A percentile compares a stretch with the other conserved stretches of the same genome.
These are phyloP conservation scores for Westerdykella sp. DNA, from an alignment of 2,329 filamentous ascomycete species.

Conservation along the genomic window DNA sequence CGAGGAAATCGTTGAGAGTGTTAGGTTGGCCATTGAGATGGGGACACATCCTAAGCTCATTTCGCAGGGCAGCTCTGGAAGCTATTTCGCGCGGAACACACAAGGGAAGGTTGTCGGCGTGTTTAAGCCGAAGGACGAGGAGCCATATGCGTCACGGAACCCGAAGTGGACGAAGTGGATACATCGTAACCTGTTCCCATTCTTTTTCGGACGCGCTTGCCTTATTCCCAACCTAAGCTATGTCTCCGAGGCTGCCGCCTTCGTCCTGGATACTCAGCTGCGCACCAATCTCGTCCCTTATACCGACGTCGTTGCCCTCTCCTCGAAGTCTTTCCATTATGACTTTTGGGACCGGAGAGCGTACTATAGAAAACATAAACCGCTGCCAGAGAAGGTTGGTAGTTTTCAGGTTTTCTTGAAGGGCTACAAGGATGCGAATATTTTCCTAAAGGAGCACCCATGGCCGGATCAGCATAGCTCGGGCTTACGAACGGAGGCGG, in stretches of 20 bases:
- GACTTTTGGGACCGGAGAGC: constrained; percentile 93
- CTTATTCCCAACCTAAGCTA: constrained; percentile 97
- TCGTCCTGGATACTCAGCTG: constrained; percentile 85
- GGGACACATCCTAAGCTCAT: constrained; percentile 94
- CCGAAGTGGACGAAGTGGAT: constrained; percentile 99
- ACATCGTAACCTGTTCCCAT: constrained; percentile 93
- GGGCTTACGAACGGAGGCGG: constrained; percentile 62
- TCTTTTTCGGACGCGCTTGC: constrained; percentile 91
- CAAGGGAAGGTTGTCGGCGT: constrained; percentile 94
- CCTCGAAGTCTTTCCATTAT: constrained; percentile 96
- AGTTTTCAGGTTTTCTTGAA: constrained; percentile 98
- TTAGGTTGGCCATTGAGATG: constrained; percentile 81
- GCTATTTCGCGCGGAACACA: constrained; percentile 90
- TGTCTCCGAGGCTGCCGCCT: constrained; percentile 94
- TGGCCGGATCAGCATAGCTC: constrained; percentile 83
- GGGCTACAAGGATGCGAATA: constrained; percentile 93
- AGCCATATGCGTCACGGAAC: constrained; percentile 93
- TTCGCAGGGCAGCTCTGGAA: constrained; percentile 92
- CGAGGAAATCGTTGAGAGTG: constrained; percentile 81
- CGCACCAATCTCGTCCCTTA: constrained; percentile 91
- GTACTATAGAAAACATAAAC: constrained; percentile 80
- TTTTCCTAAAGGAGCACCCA: constrained; percentile 89
- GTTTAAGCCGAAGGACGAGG: constrained; percentile 98
- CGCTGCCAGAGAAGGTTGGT: constrained; percentile 81
- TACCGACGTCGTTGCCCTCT: constrained; percentile 88